phyloP scores from a whole-genome alignment of 495 filamentous ascomycete species.

The Neurospora sp. region DNA sequence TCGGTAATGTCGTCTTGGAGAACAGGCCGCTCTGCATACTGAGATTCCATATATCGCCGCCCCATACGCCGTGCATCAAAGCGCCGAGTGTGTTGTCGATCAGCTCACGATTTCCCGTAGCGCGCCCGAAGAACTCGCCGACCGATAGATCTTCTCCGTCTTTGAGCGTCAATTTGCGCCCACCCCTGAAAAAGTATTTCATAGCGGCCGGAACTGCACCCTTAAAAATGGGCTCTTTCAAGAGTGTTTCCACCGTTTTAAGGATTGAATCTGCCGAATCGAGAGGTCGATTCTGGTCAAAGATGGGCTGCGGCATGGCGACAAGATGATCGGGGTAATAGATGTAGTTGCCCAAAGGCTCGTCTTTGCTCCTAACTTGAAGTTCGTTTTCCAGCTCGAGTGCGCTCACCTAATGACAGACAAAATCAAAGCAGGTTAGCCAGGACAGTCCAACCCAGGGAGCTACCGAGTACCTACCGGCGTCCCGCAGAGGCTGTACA shows the following conservation, averaged over 20 bases:
- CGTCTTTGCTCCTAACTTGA: slow-evolving; percentile 33
- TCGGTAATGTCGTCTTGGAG: background rate
- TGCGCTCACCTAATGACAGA: slow-evolving; percentile 43
- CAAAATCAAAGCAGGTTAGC: slow-evolving; percentile 1
- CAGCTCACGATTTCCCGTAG: slow-evolving; percentile 40
- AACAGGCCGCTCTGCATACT: slow-evolving; percentile 49
- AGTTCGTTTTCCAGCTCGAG: slow-evolving; percentile 54
- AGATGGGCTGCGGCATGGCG: slow-evolving; percentile 19
- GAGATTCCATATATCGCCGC: slow-evolving; percentile 77
- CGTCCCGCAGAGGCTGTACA: slow-evolving; percentile 4
- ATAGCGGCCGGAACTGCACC: slow-evolving; percentile 34
- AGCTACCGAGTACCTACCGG: background rate
- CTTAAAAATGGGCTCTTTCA: slow-evolving; percentile 56
- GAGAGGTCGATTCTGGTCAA: background rate
- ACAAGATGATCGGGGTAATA: slow-evolving; percentile 91
- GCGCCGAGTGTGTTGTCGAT: slow-evolving; percentile 71
- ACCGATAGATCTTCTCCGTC: slow-evolving; percentile 56
- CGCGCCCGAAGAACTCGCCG: slow-evolving; percentile 52
- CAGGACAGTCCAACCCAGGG: background rate
- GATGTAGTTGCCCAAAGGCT: slow-evolving; percentile 59
- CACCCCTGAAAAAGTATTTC: slow-evolving; percentile 13
- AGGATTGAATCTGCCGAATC: background rate
- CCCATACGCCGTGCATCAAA: slow-evolving; percentile 83
- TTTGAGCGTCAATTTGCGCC: background rate
- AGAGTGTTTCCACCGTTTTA: slow-evolving; percentile 26